Conservation (phyloP, 2,329 filamentous ascomycete species). For the Trichoderma atrobrunneum region DNA sequence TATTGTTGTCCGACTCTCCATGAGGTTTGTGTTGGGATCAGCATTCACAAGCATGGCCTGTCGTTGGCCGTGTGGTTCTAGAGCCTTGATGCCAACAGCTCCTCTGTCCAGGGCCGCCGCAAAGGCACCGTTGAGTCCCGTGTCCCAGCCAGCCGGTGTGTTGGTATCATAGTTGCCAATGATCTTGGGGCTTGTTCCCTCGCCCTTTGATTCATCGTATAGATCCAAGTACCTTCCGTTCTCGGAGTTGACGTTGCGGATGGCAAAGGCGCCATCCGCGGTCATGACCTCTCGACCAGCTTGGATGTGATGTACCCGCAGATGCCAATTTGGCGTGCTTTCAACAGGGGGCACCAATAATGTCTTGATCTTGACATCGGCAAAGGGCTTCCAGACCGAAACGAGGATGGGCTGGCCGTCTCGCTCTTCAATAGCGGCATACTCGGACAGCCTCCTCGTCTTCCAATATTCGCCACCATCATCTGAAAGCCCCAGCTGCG, state of each 20-base stretch:
- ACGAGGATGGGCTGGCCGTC: conserved; percentile 59
- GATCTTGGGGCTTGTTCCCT: conserved; percentile 54
- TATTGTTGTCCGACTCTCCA: conserved; percentile 69
- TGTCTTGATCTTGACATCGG: conserved; percentile 62
- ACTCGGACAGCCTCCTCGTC: conserved; percentile 64
- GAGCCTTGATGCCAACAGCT: conserved; percentile 55
- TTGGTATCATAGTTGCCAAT: conserved; percentile 60
- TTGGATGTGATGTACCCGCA: conserved; percentile 61
- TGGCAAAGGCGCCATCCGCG: conserved; percentile 73
- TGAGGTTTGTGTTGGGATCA: conserved; percentile 75
- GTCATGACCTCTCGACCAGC: conserved; percentile 63
- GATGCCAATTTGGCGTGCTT: conserved; percentile 64
- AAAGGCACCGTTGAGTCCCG: conserved; percentile 52
- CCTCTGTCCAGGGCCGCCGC: conserved; percentile 50
- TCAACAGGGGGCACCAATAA: conserved; percentile 61
- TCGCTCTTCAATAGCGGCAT: conserved; percentile 59
- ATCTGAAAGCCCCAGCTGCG: conserved; percentile 68
- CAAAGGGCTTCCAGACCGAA: conserved; percentile 68
- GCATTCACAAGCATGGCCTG: conserved; percentile 67
- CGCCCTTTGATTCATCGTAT: conserved; percentile 44
- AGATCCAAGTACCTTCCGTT: conserved; percentile 51
- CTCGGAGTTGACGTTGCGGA: conserved; percentile 51
- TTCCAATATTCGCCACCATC: conserved; percentile 67
- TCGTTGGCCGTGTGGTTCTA: conserved; percentile 46
- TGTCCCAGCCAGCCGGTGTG: conserved; percentile 52